Conservation (phyloP, 345 rosid genomes). For the Heritiera fomes region DNA sequence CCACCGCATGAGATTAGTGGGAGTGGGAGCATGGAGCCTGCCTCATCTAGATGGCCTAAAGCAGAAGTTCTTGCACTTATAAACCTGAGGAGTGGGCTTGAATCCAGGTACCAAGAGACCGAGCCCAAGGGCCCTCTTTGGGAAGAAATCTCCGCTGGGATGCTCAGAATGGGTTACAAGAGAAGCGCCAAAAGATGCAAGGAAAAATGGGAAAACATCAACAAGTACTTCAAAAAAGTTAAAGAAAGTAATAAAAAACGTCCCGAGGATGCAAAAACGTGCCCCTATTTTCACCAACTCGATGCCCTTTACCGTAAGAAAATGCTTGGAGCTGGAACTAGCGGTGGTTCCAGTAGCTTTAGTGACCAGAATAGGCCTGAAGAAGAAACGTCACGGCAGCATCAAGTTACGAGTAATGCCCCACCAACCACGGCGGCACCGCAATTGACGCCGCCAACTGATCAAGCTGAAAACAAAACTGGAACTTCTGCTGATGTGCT, state of each 20-base stretch:
- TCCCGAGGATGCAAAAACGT: conserved; percentile 85
- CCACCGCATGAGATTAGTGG: conserved; percentile 36
- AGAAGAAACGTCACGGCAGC: conserved; percentile 24
- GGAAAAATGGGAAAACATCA: conserved; percentile 93
- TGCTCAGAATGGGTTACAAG: conserved; percentile 66
- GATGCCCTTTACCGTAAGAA: conserved; percentile 69
- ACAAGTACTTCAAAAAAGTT: conserved; percentile 88
- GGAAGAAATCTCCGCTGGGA: conserved; percentile 73
- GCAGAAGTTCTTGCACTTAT: conserved; percentile 73
- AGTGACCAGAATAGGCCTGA: conserved; percentile 25
- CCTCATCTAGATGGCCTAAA: conserved; percentile 80
- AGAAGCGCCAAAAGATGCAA: conserved; percentile 77
- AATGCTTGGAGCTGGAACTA: conserved; percentile 37
- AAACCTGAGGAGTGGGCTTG: conserved; percentile 58
- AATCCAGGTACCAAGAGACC: conserved; percentile 60
- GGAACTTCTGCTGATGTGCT: conserved; percentile 22
- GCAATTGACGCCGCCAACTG: conserved; percentile 17
- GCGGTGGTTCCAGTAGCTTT: conserved; percentile 25
- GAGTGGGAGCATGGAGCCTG: conserved; percentile 38
- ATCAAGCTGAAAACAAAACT: conserved; percentile 24
- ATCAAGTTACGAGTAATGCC: conserved; percentile 21
- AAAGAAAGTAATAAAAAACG: conserved; percentile 82
- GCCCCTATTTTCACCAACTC: conserved; percentile 84
- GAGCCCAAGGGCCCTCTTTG: conserved; percentile 83
- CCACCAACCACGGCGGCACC: conserved; percentile 13